A percentile compares a stretch with the other conserved stretches of the same genome.
Conservation (phyloP, 768 basidiomycete species). For the Lentinula sp. region DNA sequence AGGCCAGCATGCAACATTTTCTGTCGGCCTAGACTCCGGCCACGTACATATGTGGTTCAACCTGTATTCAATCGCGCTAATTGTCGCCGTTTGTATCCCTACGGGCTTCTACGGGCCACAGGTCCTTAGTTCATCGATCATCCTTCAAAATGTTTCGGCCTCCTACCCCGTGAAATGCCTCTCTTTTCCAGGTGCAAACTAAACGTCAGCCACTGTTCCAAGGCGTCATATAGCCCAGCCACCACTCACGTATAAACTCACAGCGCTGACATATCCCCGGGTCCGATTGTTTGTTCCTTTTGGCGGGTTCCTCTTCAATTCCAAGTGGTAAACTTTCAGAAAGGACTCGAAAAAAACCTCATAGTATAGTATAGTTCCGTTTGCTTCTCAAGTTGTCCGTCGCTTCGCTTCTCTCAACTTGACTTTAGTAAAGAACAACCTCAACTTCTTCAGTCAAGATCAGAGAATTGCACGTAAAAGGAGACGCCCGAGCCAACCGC, state of each 20-base stretch:
- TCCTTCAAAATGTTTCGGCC: neutral
- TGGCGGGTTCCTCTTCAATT: neutral
- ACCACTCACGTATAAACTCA: neutral
- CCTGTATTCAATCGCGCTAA: too few species aligned
- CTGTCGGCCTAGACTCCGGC: too few species aligned
- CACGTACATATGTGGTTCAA: too few species aligned
- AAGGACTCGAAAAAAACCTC: neutral
- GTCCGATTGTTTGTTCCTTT: neutral
- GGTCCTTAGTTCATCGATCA: too few species aligned
- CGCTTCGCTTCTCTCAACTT: conserved; percentile 1
- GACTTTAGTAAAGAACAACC: neutral
- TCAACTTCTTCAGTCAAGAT: neutral
- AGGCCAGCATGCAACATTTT: too few species aligned
- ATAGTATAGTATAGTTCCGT: neutral
- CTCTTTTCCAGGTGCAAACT: neutral
- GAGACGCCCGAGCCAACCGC: conserved; percentile 2
- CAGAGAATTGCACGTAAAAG: conserved; percentile 1
- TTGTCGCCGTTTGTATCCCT: too few species aligned
- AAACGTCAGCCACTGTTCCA: neutral
- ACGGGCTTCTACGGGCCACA: too few species aligned
- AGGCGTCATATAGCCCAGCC: neutral
- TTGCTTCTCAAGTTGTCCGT: conserved; percentile 3
- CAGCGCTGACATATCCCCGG: neutral
- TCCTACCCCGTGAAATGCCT: neutral
- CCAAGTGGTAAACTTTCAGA: too few species aligned